Conservation (phyloP, 192 early-diverging fungal species). For the Coemansia sp. region DNA sequence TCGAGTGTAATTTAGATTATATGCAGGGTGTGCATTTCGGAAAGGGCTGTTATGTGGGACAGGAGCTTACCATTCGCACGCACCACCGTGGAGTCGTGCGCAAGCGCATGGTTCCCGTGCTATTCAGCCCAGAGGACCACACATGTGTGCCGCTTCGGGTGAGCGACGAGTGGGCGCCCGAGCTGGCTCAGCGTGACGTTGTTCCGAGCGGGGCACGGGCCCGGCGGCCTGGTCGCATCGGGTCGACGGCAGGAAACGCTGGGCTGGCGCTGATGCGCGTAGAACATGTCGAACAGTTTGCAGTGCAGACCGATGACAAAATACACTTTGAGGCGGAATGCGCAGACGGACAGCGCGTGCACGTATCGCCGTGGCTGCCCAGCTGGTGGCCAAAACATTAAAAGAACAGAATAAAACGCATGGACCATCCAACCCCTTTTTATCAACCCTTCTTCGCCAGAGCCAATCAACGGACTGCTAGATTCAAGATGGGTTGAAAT, state of each 20-base stretch:
- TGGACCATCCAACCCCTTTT: neutral
- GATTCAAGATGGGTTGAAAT: no score
- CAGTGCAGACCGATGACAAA: slow-evolving; percentile 9
- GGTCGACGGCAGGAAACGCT: slow-evolving; percentile 70
- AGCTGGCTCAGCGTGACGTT: slow-evolving; percentile 13
- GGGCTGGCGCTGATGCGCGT: slow-evolving; percentile 85
- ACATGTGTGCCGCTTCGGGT: slow-evolving; percentile 12
- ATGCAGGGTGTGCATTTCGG: slow-evolving; percentile 94
- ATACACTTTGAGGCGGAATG: slow-evolving; percentile 20
- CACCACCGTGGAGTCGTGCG: slow-evolving; percentile 92
- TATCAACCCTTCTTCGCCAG: neutral
- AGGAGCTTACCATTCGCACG: slow-evolving; percentile 97
- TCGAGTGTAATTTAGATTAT: slow-evolving; percentile 91
- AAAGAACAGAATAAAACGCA: neutral
- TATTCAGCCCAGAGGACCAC: slow-evolving; percentile 22
- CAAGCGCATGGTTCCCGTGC: slow-evolving; percentile 85
- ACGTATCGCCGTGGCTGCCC: slow-evolving; percentile 40
- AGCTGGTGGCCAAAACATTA: slow-evolving; percentile 42
- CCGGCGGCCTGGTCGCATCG: slow-evolving; percentile 62
- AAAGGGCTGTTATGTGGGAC: slow-evolving; percentile 98
- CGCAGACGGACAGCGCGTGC: slow-evolving; percentile 24
- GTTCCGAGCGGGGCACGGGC: slow-evolving; percentile 27
- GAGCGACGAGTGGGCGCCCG: slow-evolving; percentile 11
- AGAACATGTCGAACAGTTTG: slow-evolving; percentile 60
- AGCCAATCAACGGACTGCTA: no score